Conservation (phyloP, 2,329 filamentous ascomycete species). For the Plenodomus lindquistii region DNA sequence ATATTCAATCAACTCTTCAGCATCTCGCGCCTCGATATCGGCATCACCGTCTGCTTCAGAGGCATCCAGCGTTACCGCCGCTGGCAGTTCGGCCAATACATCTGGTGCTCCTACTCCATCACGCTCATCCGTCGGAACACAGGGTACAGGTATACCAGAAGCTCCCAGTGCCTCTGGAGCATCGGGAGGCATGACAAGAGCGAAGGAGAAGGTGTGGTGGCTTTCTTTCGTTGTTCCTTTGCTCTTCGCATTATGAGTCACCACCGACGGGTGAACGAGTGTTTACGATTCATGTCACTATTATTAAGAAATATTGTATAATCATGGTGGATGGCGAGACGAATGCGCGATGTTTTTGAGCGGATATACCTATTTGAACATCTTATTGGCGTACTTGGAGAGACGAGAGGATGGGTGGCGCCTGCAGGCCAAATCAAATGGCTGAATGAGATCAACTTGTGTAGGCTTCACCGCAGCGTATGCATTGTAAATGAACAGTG, state of each 20-base stretch:
- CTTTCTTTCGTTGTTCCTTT: constrained; percentile 27
- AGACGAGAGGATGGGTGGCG: no score
- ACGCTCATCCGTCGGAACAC: constrained; percentile 13
- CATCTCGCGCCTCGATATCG: constrained; percentile 7
- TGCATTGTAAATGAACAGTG: neutral
- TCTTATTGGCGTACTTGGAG: neutral
- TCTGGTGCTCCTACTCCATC: constrained; percentile 1
- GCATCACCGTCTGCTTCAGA: constrained; percentile 5
- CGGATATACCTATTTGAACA: constrained; percentile 1
- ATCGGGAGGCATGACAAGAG: constrained; percentile 4
- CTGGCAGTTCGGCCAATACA: constrained; percentile 17
- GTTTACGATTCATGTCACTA: constrained; percentile 14
- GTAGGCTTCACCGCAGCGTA: neutral
- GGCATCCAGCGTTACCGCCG: constrained; percentile 6
- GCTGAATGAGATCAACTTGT: no score
- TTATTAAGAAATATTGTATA: neutral
- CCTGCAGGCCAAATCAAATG: no score
- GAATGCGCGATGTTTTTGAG: neutral
- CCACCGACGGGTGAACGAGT: neutral
- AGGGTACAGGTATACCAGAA: constrained; percentile 26
- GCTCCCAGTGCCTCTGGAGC: constrained; percentile 31
- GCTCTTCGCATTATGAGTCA: constrained; percentile 12
- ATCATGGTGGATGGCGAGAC: neutral
- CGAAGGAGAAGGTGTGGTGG: constrained; percentile 39
- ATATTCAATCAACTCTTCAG: constrained; percentile 8